These are phyloP conservation scores for Mycosphaerella sp. DNA, from an alignment of 2,329 filamentous ascomycete genomes.

Conservation along the genomic window DNA sequence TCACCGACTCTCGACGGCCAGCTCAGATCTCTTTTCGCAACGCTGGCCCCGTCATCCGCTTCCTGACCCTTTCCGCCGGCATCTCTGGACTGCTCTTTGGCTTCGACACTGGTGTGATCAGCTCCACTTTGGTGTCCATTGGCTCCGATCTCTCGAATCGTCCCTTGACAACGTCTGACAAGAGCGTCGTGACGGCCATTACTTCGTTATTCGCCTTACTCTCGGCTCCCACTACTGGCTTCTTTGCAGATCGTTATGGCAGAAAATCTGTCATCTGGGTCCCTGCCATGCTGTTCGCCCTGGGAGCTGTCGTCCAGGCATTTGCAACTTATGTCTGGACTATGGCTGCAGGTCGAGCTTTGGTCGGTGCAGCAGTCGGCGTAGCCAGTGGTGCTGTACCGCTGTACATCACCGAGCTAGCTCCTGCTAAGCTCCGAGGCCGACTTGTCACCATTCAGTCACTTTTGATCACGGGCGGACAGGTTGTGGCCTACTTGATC, in stretches of 20 bases:
- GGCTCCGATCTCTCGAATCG: constrained; percentile 48
- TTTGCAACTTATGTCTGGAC: constrained; percentile 49
- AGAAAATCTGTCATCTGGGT: constrained; percentile 44
- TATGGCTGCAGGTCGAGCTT: constrained; percentile 63
- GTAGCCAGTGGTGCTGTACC: constrained; percentile 74
- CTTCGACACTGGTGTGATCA: constrained; percentile 59
- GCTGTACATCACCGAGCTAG: constrained; percentile 43
- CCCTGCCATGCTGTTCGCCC: constrained; percentile 61
- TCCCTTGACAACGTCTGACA: constrained; percentile 47
- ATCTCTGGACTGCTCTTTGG: constrained; percentile 56
- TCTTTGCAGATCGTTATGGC: constrained; percentile 47
- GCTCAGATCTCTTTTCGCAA: constrained; percentile 20
- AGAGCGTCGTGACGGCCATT: constrained; percentile 53
- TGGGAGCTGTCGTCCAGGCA: constrained; percentile 62
- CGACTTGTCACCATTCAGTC: constrained; percentile 74
- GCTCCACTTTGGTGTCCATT: constrained; percentile 54
- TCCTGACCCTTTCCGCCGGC: constrained; percentile 52
- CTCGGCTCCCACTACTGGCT: constrained; percentile 37
- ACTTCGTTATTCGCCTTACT: constrained; percentile 54
- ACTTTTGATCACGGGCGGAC: constrained; percentile 78
- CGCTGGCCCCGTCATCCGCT: constrained; percentile 43
- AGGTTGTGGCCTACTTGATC: constrained; percentile 79
- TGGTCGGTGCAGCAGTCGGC: constrained; percentile 68
- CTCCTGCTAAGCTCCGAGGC: constrained; percentile 52
- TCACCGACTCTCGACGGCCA: not conserved